These are phyloP conservation scores for Diaporthe sp. DNA, from an alignment of 2,329 filamentous ascomycete genomes.

Conservation along the genomic window DNA sequence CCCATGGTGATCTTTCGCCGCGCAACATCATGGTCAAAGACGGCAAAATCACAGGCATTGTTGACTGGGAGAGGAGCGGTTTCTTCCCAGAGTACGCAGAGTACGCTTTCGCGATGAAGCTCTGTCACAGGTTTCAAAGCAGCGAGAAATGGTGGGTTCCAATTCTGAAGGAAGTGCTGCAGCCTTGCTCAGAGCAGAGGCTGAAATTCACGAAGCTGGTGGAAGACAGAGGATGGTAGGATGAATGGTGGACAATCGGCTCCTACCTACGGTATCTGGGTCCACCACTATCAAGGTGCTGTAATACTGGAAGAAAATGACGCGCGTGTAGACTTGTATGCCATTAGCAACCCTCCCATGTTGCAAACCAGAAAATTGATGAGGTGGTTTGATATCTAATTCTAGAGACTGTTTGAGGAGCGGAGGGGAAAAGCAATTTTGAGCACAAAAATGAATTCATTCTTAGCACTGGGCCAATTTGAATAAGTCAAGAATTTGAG, in stretches of 20 bases:
- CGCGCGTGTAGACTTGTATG: not conserved
- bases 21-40: conserved; percentile 38
- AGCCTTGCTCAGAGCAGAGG: conserved; percentile 11
- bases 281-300: not conserved
- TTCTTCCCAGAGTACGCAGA: conserved; percentile 42
- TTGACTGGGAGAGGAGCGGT: conserved; percentile 41
- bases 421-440: too few relatives aligned
- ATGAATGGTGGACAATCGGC: not conserved
- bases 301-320: not conserved
- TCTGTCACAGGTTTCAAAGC: not conserved
- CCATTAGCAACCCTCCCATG: not conserved
- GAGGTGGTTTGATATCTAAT: too few relatives aligned
- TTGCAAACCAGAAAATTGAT: not conserved
- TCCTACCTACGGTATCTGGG: not conserved
- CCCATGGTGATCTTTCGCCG: conserved; percentile 29
- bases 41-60: conserved; percentile 34
- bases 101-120: conserved; percentile 38
- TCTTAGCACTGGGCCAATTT: too few relatives aligned
- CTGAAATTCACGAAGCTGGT: not conserved
- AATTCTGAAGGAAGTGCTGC: conserved; percentile 5
- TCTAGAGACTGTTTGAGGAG: too few relatives aligned
- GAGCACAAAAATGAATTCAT: too few relatives aligned
- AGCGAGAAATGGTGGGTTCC: conserved; percentile 40
- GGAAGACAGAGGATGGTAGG: conserved; percentile 21
- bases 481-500: too few relatives aligned